Conservation (phyloP, 2,329 filamentous ascomycete genomes). For the Colletotrichum magnum region DNA sequence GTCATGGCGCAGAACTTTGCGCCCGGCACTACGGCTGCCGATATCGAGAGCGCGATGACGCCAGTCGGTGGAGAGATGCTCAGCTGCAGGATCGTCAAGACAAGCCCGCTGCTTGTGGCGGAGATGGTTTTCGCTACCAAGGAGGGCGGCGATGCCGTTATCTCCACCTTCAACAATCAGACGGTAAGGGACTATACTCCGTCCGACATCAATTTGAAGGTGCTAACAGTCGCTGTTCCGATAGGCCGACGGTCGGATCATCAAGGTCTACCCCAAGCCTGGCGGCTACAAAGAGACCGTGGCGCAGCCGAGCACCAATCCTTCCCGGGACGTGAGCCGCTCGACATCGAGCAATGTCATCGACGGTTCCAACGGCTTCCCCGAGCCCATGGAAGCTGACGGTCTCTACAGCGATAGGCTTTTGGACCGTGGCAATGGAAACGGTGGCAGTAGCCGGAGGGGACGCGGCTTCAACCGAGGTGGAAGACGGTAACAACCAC, state of each 20-base stretch:
- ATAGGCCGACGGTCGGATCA: constrained; percentile 80
- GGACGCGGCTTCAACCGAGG: constrained; percentile 42
- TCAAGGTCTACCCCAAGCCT: constrained; percentile 80
- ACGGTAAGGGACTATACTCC: constrained; percentile 66
- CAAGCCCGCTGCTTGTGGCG: constrained; percentile 79
- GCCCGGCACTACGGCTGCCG: constrained; percentile 83
- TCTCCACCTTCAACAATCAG: constrained; percentile 83
- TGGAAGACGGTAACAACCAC: constrained; percentile 13
- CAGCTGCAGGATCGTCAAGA: constrained; percentile 77
- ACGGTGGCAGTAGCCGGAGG: constrained; percentile 38
- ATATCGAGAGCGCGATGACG: constrained; percentile 87
- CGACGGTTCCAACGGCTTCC: constrained; percentile 69
- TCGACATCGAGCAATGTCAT: constrained; percentile 58
- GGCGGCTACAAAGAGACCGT: constrained; percentile 54
- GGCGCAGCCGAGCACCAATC: constrained; percentile 48
- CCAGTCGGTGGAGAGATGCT: constrained; percentile 78
- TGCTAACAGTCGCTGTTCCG: constrained; percentile 10
- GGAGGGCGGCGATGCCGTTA: constrained; percentile 81
- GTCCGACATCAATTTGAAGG: neutral
- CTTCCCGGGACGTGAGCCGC: constrained; percentile 47
- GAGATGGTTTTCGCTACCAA: constrained; percentile 82
- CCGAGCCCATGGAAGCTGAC: constrained; percentile 61
- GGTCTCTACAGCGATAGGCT: constrained; percentile 68
- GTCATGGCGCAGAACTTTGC: constrained; percentile 88
- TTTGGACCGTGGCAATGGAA: constrained; percentile 43